Evolutionary conservation across 495 filamentous ascomycete genomes (phyloP).

Genomic region (Talaromyces liani): DNA sequence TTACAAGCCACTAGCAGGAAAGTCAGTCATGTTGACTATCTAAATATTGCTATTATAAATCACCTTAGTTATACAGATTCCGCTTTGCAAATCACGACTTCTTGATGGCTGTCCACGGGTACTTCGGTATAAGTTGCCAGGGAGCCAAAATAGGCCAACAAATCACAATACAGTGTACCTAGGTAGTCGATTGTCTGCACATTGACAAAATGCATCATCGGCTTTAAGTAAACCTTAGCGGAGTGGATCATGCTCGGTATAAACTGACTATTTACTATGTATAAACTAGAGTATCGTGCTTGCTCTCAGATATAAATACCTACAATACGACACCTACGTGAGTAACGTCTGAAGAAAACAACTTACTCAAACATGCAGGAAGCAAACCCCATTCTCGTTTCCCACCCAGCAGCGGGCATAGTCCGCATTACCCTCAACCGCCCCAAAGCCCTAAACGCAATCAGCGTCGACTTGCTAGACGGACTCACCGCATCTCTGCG

Average conservation of each 20-base stretch:
- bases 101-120: not conserved
- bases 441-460: conserved; percentile 6
- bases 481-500: not conserved
- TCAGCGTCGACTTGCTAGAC: conserved; percentile 3
- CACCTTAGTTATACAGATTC: not conserved
- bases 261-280: not conserved
- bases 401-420: not conserved
- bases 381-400: conserved; percentile 5
- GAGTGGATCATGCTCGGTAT: conserved; percentile 7
- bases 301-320: conserved; percentile 2
- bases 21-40: not conserved
- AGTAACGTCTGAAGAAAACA: not conserved
- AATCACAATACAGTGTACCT: not conserved
- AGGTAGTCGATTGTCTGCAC: not conserved
- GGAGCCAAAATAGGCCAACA: not conserved
- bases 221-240: not conserved
- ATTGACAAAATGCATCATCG: not conserved
- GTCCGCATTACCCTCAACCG: not conserved
- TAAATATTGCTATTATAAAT: not conserved
- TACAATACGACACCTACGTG: not conserved
- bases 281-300: not conserved
- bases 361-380: not conserved
- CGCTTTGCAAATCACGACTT: not conserved
- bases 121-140: conserved; percentile 8
- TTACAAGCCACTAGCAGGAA: conserved; percentile 1